Evolutionary conservation across 768 basidiomycete genomes (phyloP), one percentile per base, ranked within the genome.

Genomic region (Naganishia kalamii): DNA sequence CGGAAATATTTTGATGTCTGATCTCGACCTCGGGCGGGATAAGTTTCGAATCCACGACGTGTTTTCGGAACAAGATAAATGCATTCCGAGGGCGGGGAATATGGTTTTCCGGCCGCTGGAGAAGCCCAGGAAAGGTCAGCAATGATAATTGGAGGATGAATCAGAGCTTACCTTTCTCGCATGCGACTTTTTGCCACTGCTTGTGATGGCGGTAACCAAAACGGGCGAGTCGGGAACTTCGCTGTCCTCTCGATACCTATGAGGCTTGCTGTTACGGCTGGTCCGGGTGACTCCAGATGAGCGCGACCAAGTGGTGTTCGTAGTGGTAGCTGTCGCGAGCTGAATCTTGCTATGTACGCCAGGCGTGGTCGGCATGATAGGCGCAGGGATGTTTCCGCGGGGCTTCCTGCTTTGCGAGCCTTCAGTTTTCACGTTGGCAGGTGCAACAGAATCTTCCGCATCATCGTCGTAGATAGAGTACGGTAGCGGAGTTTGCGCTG

Each of bases 61-160:
- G 84, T 72, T 84, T 87, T 44, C 88, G 83, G 74, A 88, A 90
- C 67, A 89, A 82, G 69, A 90, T 88, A 78, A 90, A 90, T 0
- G 88, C 85, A 75, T 89, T 89, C 17, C 85, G 80, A 0, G 88
- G 87, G 29, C 88, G 84, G 19, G 86, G 85, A 41, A 88, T 83
- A 72, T 88, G 88, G 44, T 82, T 71, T 51, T 60, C 43, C 11
- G 66, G 66, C 23, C 66, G 47, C 66, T 68, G 40, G 6, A 21
- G 15, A 11, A 17, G 41, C 4, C 7, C 25, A 60, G n/a, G n/a
- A 60, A 5, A 40, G 15, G 29, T 19, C 25, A 17, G 43, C 30
- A 40, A 37, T 23, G 33, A 23, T 30, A 13, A 27, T 13, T 40
- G 13, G 12, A 12, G 49, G n/a, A 25, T 21, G n/a, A 13, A 12